Conservation (phyloP, 192 early-diverging fungal species). For the Entomortierella parvispora region DNA sequence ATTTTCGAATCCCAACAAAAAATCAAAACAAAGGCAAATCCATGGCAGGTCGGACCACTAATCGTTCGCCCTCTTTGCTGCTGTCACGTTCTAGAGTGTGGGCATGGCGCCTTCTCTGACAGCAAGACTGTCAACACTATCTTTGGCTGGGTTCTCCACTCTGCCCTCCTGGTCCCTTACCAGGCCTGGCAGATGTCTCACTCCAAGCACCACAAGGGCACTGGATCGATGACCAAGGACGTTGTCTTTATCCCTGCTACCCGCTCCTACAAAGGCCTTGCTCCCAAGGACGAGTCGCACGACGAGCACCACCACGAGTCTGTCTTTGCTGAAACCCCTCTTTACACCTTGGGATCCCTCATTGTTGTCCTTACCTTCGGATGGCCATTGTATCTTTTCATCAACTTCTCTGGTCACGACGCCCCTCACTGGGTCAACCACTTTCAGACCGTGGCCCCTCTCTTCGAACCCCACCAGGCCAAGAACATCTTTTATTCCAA, state of each 20-base stretch:
- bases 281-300: conserved; percentile 49
- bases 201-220: conserved; percentile 93
- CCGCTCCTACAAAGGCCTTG: conserved; percentile 65
- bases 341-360: conserved; percentile 69
- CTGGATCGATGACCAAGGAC: conserved; percentile 89
- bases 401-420: conserved; percentile 81
- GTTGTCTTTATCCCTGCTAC: conserved; percentile 92
- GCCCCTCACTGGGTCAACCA: conserved; percentile 81
- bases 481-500: conserved; percentile 78
- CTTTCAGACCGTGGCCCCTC: conserved; percentile 80
- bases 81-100: too few species aligned
- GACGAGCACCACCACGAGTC: conserved; percentile 58
- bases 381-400: conserved; percentile 89
- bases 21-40: background rate
- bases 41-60: too few species aligned
- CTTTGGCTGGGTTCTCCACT: conserved; percentile 91
- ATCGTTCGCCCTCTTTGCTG: too few species aligned
- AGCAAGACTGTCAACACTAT: conserved; percentile 83
- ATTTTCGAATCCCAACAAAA: background rate
- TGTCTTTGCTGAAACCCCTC: conserved; percentile 78
- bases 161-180: conserved; percentile 91
- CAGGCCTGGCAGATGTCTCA: conserved; percentile 93
- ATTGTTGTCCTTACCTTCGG: conserved; percentile 78
- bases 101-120: conserved; percentile 89
- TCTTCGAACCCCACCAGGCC: conserved; percentile 83